Evolutionary conservation across 805 yeast species (phyloP).

Genomic region (Millerozyma miso): DNA sequence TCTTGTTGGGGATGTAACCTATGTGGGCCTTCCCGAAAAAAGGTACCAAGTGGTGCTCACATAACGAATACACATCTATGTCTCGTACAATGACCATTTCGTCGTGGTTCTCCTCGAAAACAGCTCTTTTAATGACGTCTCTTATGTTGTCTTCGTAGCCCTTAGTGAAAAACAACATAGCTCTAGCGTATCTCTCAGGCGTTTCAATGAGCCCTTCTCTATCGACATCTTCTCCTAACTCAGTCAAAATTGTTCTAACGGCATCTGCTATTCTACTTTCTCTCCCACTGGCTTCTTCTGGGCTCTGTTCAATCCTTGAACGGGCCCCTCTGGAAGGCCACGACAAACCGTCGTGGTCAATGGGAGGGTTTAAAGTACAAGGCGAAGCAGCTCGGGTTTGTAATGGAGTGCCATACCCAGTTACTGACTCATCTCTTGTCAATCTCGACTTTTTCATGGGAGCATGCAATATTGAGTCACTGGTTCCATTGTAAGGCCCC

Average conservation of each 20-base stretch:
- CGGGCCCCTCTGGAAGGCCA: conserved; percentile 94
- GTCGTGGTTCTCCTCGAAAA: conserved; percentile 96
- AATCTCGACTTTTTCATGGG: conserved; percentile 21
- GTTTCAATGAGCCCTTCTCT: conserved; percentile 92
- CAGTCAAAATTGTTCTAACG: conserved; percentile 68
- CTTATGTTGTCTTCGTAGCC: conserved; percentile 94
- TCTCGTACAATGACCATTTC: conserved; percentile 98
- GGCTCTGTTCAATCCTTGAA: conserved; percentile 62
- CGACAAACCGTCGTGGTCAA: conserved; percentile 85
- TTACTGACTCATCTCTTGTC: conserved; percentile 11
- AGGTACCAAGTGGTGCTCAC: conserved; percentile 98
- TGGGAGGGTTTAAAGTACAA: conserved; percentile 76
- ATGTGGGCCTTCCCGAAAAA: conserved; percentile 96
- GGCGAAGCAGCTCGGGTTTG: conserved; percentile 80
- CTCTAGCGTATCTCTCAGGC: conserved; percentile 94
- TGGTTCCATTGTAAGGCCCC: conserved; percentile 15
- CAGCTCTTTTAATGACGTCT: conserved; percentile 90
- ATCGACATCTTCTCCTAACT: conserved; percentile 85
- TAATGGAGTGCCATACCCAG: conserved; percentile 47
- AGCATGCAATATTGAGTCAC: conserved; percentile 14
- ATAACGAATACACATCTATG: conserved; percentile 84
- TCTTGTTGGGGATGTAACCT: conserved; percentile 94
- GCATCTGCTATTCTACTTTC: conserved; percentile 80
- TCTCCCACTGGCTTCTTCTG: conserved; percentile 61
- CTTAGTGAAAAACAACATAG: conserved; percentile 91